Conservation (phyloP, 768 basidiomycete species). For the Auriculariales sp. region DNA sequence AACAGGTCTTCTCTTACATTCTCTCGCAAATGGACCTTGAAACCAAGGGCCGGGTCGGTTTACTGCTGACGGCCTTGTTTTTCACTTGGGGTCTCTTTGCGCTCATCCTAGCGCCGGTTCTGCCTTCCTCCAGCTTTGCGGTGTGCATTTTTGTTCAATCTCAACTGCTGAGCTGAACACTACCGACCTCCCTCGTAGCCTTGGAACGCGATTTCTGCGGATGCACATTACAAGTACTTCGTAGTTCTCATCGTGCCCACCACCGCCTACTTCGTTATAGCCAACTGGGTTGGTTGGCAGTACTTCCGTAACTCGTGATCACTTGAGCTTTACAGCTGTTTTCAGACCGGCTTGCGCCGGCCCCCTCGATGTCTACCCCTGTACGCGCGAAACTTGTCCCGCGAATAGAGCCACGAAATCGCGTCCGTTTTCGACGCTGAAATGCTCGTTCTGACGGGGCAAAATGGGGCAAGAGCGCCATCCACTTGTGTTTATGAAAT, state of each 20-base stretch:
- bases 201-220: conserved; percentile 46
- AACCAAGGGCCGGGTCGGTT: conserved; percentile 28
- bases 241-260: conserved; percentile 64
- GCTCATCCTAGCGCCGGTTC: conserved; percentile 48
- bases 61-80: conserved; percentile 34
- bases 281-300: conserved; percentile 98
- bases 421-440: too few relatives aligned
- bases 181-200: conserved; percentile 24
- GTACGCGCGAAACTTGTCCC: too few relatives aligned
- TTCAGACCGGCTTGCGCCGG: too few relatives aligned
- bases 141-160: conserved; percentile 23
- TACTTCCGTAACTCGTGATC: conserved; percentile 80
- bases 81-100: conserved; percentile 47
- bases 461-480: too few relatives aligned
- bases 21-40: conserved; percentile 1
- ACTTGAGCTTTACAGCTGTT: too few relatives aligned
- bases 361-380: too few relatives aligned
- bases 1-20: too few relatives aligned
- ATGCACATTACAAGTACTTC: conserved; percentile 89
- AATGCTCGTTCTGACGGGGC: too few relatives aligned
- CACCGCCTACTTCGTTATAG: conserved; percentile 80
- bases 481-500: too few relatives aligned
- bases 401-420: too few relatives aligned
- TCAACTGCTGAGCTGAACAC: neutral
- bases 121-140: conserved; percentile 33